These are phyloP conservation scores for Lasiosphaeria hispida DNA, from an alignment of 495 filamentous ascomycete species.

Conservation along the genomic window DNA sequence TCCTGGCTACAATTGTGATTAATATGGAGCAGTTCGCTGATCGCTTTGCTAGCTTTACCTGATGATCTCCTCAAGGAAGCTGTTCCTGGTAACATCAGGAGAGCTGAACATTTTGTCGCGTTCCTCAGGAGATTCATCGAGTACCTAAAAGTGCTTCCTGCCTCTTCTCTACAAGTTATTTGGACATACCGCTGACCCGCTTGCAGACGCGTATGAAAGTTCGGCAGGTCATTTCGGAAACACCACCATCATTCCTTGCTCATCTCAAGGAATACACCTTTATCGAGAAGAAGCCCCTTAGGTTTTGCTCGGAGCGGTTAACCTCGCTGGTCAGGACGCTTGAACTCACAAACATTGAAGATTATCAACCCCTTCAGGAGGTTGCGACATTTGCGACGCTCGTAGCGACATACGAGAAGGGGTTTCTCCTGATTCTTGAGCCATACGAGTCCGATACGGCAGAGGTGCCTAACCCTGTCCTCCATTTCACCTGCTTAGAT, in stretches of 20 bases:
- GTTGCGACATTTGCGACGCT: constrained; percentile 98
- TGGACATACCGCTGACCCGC: not conserved
- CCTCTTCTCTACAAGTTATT: not conserved
- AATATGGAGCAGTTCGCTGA: not conserved
- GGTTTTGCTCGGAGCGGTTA: constrained; percentile 91
- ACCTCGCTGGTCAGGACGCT: constrained; percentile 94
- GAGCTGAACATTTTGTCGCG: constrained; percentile 93
- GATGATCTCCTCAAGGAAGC: constrained; percentile 88
- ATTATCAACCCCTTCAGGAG: constrained; percentile 95
- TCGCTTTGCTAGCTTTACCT: constrained; percentile 53
- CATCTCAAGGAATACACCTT: constrained; percentile 95
- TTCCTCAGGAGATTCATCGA: constrained; percentile 97
- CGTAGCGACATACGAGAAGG: constrained; percentile 95
- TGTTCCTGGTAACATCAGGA: constrained; percentile 91
- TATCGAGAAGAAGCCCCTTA: constrained; percentile 94
- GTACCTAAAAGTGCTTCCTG: constrained; percentile 71
- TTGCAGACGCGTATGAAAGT: constrained; percentile 91
- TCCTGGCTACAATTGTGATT: not conserved
- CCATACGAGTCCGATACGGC: constrained; percentile 95
- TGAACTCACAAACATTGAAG: constrained; percentile 95
- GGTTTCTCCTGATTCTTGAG: constrained; percentile 92
- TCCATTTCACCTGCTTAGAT: constrained; percentile 96
- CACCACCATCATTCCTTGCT: constrained; percentile 86
- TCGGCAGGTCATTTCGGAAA: constrained; percentile 93
- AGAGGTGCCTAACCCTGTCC: constrained; percentile 89